phyloP scores from a whole-genome alignment of 164 flowering plant genomes.

The Tetracentron sinense region DNA sequence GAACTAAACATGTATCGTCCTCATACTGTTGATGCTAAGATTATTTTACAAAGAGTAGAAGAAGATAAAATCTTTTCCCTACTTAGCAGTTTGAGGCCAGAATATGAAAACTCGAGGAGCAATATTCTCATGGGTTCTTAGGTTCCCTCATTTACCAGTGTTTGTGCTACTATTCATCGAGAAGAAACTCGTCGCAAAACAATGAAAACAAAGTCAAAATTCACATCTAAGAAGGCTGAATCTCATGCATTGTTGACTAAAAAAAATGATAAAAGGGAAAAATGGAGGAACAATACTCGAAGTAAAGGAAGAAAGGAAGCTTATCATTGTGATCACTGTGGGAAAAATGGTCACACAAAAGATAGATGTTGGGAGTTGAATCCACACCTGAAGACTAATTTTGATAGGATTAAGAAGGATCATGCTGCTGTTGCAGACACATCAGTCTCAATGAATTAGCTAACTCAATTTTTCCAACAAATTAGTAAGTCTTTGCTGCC shows the following conservation, averaged over 20 bases:
- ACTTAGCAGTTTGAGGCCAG: neutral
- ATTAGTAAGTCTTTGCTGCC: neutral
- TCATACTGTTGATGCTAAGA: slow-evolving; percentile 8
- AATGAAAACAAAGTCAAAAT: slow-evolving; percentile 7
- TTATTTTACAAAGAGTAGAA: slow-evolving; percentile 9
- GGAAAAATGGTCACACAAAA: slow-evolving; percentile 2
- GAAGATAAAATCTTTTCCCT: slow-evolving; percentile 16
- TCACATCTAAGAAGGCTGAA: neutral
- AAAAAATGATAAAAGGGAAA: neutral
- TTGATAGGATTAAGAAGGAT: neutral
- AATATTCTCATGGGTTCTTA: slow-evolving; percentile 12
- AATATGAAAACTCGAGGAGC: slow-evolving; percentile 11
- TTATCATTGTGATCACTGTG: too few relatives aligned
- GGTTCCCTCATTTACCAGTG: slow-evolving; percentile 5
- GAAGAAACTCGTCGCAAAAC: slow-evolving; percentile 9
- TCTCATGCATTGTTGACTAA: slow-evolving; percentile 3
- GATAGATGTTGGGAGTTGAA: slow-evolving; percentile 7
- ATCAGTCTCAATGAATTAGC: neutral
- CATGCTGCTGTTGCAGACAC: slow-evolving; percentile 6
- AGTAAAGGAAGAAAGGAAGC: slow-evolving; percentile 1
- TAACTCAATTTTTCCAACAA: slow-evolving; percentile 4
- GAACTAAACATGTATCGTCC: slow-evolving; percentile 12
- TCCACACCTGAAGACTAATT: slow-evolving; percentile 12
- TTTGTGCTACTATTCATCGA: slow-evolving; percentile 12
- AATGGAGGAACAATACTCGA: neutral